Percentiles rank a stretch among this genome's conserved stretches.
Conservation (phyloP, 2,329 filamentous ascomycete species). For the Parastagonospora avenae region DNA sequence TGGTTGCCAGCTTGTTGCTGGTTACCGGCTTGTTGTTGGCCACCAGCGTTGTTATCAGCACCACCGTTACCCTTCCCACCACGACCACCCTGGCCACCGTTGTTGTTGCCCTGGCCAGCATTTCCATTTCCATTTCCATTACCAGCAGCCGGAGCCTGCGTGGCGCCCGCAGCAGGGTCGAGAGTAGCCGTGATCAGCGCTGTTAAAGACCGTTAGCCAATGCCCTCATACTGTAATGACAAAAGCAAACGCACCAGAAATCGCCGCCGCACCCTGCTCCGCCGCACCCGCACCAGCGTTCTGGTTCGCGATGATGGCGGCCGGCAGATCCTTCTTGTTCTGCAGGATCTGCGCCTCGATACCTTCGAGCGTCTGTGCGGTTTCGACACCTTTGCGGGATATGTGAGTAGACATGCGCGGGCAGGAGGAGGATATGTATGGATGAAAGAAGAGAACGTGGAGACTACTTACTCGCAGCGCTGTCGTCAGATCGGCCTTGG, state of each 20-base stretch:
- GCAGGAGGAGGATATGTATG: slow-evolving; percentile 1
- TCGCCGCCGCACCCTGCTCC: slow-evolving; percentile 45
- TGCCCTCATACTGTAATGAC: background rate
- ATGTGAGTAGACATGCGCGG: slow-evolving; percentile 25
- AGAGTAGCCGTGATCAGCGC: slow-evolving; percentile 21
- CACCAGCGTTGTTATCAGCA: background rate
- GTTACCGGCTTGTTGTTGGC: background rate
- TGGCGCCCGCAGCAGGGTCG: slow-evolving; percentile 18
- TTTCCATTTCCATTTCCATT: slow-evolving; percentile 17
- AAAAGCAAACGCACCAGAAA: slow-evolving; percentile 45
- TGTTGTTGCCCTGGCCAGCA: slow-evolving; percentile 1
- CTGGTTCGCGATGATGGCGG: slow-evolving; percentile 54
- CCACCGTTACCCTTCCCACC: background rate
- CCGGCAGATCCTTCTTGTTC: slow-evolving; percentile 59
- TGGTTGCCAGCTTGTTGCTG: slow-evolving; percentile 1
- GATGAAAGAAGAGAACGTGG: background rate
- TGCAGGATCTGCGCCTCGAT: slow-evolving; percentile 56
- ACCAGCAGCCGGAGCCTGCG: slow-evolving; percentile 10
- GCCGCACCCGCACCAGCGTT: slow-evolving; percentile 47
- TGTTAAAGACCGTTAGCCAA: slow-evolving; percentile 12
- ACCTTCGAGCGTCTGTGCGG: slow-evolving; percentile 52
- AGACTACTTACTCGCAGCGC: slow-evolving; percentile 37
- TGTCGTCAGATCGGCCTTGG: slow-evolving; percentile 28
- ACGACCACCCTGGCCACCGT: slow-evolving; percentile 4
- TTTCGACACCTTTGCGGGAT: slow-evolving; percentile 48